A percentile compares a stretch with the other conserved stretches of the same genome.
Conservation (phyloP, 768 basidiomycete genomes). For the Amanita molliuscula region DNA sequence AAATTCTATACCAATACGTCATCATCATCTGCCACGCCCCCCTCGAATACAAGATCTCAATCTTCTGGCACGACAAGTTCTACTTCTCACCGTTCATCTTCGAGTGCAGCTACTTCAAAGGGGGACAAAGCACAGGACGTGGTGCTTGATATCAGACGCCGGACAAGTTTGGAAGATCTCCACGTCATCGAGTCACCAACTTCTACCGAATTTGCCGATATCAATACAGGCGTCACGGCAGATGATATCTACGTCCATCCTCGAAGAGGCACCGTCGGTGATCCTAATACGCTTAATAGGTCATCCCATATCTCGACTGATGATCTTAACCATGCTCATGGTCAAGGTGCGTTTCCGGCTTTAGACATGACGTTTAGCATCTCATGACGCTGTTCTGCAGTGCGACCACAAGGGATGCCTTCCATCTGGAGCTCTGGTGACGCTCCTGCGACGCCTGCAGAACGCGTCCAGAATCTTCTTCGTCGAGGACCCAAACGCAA, state of each 20-base stretch:
- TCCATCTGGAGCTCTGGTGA: conserved; percentile 42
- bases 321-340: neutral
- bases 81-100: neutral
- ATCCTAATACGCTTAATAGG: neutral
- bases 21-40: neutral
- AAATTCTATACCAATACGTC: conserved; percentile 2
- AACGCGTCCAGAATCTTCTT: conserved; percentile 22
- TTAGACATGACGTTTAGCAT: neutral
- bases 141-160: conserved; percentile 4
- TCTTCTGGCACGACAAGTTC: neutral
- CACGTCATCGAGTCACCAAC: conserved; percentile 1
- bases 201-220: neutral
- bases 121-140: neutral
- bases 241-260: conserved; percentile 6
- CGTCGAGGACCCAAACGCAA: conserved; percentile 15
- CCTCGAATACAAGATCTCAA: neutral
- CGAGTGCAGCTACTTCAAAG: neutral
- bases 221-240: neutral
- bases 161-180: conserved; percentile 5
- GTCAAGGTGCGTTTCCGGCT: neutral
- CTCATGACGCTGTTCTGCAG: neutral
- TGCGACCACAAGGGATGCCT: conserved; percentile 21
- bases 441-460: conserved; percentile 21
- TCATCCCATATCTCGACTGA: conserved; percentile 1
- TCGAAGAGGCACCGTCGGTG: neutral